Evolutionary conservation across 768 basidiomycete genomes (phyloP).

Genomic region (Dentipellis fragilis): DNA sequence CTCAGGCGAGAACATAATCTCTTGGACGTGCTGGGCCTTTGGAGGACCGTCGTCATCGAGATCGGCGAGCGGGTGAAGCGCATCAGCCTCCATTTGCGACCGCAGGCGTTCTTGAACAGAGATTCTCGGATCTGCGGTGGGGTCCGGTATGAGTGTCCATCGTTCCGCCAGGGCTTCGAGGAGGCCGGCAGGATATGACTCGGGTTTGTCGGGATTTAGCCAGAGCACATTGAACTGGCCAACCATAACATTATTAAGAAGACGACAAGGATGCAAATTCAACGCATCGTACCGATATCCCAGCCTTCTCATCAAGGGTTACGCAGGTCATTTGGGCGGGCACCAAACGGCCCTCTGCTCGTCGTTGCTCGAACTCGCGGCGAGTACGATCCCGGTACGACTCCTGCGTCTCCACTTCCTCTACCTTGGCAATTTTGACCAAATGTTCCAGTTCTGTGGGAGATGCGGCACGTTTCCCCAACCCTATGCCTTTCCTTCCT

Average conservation of each 20-base stretch:
- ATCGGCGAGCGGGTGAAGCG: slow-evolving; percentile 39
- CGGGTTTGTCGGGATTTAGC: slow-evolving; percentile 56
- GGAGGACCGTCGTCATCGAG: slow-evolving; percentile 28
- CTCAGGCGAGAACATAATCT: slow-evolving; percentile 37
- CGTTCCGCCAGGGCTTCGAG: slow-evolving; percentile 44
- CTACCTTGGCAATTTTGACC: slow-evolving; percentile 62
- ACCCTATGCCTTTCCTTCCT: slow-evolving; percentile 77
- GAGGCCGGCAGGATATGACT: slow-evolving; percentile 59
- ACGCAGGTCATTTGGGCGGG: slow-evolving; percentile 67
- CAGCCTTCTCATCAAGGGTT: slow-evolving; percentile 66
- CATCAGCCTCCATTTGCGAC: slow-evolving; percentile 67
- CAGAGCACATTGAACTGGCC: slow-evolving; percentile 73
- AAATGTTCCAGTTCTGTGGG: slow-evolving; percentile 53
- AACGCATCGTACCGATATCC: slow-evolving; percentile 42
- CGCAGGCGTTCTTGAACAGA: slow-evolving; percentile 42
- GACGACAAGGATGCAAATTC: not conserved
- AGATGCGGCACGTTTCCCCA: slow-evolving; percentile 57
- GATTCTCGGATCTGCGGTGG: slow-evolving; percentile 20
- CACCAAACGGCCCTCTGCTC: slow-evolving; percentile 60
- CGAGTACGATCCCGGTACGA: slow-evolving; percentile 63
- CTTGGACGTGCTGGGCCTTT: slow-evolving; percentile 12
- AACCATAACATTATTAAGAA: not conserved
- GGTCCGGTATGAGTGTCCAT: slow-evolving; percentile 9
- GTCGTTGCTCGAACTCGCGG: slow-evolving; percentile 66
- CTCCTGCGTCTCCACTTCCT: slow-evolving; percentile 42